Percentiles rank a stretch among this genome's conserved stretches.
Evolutionary conservation across 2,329 filamentous ascomycete species (phyloP).

Genomic region (Arthrobotrys sinensis): DNA sequence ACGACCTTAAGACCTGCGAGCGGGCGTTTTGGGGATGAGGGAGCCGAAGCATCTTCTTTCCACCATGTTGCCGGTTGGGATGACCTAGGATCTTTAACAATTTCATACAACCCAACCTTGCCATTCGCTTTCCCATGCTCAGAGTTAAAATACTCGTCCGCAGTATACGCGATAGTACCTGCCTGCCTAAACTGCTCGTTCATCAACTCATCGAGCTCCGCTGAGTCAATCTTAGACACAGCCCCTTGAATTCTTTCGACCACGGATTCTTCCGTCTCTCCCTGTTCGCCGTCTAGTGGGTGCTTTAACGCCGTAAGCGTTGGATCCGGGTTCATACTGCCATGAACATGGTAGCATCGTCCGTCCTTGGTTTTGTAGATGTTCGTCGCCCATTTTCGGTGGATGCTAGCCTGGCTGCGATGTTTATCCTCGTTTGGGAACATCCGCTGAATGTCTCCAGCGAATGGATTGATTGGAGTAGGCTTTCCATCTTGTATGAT

Average conservation of each 20-base stretch:
- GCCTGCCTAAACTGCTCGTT: conserved; percentile 68
- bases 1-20: conserved; percentile 71
- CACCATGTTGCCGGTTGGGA: conserved; percentile 68
- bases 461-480: conserved; percentile 35
- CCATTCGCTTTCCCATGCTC: conserved; percentile 69
- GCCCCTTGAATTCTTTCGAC: conserved; percentile 66
- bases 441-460: conserved; percentile 35
- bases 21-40: conserved; percentile 67
- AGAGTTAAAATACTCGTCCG: conserved; percentile 67
- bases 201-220: conserved; percentile 66
- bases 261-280: conserved; percentile 65
- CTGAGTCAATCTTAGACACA: conserved; percentile 66
- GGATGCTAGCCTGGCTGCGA: conserved; percentile 58
- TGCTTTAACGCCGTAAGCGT: conserved; percentile 67
- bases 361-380: conserved; percentile 70
- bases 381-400: conserved; percentile 68
- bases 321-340: conserved; percentile 70
- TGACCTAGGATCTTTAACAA: conserved; percentile 64
- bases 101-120: conserved; percentile 68
- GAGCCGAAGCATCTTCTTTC: conserved; percentile 62
- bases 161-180: conserved; percentile 67
- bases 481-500: conserved; percentile 33
- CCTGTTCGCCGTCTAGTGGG: conserved; percentile 65
- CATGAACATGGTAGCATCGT: conserved; percentile 70
- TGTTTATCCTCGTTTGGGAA: conserved; percentile 65